A percentile compares a stretch with the other conserved stretches of the same genome.
phyloP scores from a whole-genome alignment of 169 alveolate genomes.

The Cryptosporidium felis region DNA sequence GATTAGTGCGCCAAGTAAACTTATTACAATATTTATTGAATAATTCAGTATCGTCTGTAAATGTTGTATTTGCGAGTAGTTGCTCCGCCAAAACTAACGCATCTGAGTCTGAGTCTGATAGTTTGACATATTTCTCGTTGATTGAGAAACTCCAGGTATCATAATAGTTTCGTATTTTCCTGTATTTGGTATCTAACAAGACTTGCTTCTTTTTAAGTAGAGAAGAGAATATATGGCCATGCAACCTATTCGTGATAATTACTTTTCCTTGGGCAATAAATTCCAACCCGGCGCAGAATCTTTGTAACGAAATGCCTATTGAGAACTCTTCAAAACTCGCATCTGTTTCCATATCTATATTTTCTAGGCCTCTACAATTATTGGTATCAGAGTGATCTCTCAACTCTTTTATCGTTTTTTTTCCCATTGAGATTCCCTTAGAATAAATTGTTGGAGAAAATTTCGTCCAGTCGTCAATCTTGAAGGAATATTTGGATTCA shows the following conservation, averaged over 20 bases:
- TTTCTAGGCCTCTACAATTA: not conserved
- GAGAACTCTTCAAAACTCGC: constrained; percentile 18
- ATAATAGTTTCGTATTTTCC: constrained; percentile 38
- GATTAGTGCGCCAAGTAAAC: not conserved
- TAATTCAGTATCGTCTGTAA: not conserved
- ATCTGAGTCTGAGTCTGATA: constrained; percentile 31
- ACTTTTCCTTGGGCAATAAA: constrained; percentile 64
- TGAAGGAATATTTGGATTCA: constrained; percentile 7
- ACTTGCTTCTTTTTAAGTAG: constrained; percentile 49
- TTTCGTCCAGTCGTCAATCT: constrained; percentile 49
- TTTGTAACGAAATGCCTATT: constrained; percentile 25
- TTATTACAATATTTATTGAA: constrained; percentile 7
- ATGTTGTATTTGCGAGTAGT: not conserved
- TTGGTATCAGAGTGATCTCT: not conserved
- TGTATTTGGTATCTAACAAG: constrained; percentile 55
- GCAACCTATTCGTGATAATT: constrained; percentile 59
- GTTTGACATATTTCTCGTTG: not conserved
- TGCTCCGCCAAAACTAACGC: constrained; percentile 24
- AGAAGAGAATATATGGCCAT: constrained; percentile 68
- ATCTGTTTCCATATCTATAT: not conserved
- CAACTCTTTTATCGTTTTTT: not conserved
- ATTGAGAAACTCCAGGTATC: constrained; percentile 59
- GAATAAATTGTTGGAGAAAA: constrained; percentile 32
- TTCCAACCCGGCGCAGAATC: constrained; percentile 61
- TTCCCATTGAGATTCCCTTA: constrained; percentile 9